phyloP scores from a whole-genome alignment of 208 protist genomes.

The Trypanosoma congolense region DNA sequence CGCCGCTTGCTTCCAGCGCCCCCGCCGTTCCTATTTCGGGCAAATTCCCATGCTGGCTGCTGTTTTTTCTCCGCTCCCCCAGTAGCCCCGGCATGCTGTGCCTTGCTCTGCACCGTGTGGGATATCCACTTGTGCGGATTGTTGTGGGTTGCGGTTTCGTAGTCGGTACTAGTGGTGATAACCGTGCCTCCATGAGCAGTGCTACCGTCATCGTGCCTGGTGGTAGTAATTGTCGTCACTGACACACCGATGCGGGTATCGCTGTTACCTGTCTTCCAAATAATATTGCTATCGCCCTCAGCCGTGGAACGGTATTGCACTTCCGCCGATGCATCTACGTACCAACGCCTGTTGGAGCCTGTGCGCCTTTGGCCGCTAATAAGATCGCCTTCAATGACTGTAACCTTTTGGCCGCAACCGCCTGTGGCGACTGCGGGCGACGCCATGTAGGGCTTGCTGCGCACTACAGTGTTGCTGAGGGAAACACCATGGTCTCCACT shows the following conservation, averaged over 20 bases:
- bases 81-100: neutral
- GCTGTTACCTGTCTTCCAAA: too few relatives aligned
- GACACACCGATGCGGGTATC: too few relatives aligned
- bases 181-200: neutral
- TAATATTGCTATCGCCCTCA: too few relatives aligned
- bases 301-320: too few relatives aligned
- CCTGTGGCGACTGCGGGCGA: too few relatives aligned
- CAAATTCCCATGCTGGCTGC: neutral
- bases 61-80: neutral
- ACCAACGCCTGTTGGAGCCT: too few relatives aligned
- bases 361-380: too few relatives aligned
- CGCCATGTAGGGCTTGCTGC: too few relatives aligned
- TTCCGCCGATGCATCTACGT: too few relatives aligned
- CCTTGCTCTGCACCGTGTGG: neutral
- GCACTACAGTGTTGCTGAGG: neutral
- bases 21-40: neutral
- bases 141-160: neutral
- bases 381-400: too few relatives aligned
- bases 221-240: too few relatives aligned
- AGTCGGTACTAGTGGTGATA: neutral
- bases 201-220: neutral
- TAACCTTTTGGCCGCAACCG: too few relatives aligned
- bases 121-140: neutral
- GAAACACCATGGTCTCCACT: conserved; percentile 17
- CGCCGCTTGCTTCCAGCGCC: conserved; percentile 40